Evolutionary conservation across 768 basidiomycete genomes (phyloP).

Genomic region (Mycena polygramma): DNA sequence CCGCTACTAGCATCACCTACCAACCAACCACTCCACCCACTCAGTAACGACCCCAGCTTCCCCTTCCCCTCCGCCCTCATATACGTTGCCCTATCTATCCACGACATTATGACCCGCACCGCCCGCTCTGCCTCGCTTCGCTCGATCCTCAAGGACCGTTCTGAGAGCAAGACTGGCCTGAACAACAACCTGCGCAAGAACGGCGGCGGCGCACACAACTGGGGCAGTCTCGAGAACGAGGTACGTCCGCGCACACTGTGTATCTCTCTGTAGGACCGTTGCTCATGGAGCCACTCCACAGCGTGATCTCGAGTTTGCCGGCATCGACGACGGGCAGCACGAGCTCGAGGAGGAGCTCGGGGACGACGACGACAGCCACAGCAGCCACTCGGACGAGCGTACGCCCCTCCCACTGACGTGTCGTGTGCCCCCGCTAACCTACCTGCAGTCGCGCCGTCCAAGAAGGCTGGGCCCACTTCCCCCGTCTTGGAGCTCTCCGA

Average conservation of each 20-base stretch:
- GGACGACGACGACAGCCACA: constrained; percentile 42
- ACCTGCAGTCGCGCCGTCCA: constrained; percentile 6
- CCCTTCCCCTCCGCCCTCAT: neutral
- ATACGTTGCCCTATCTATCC: neutral
- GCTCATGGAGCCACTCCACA: constrained; percentile 12
- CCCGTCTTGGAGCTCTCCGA: constrained; percentile 51
- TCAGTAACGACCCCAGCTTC: neutral
- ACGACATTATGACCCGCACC: constrained; percentile 80
- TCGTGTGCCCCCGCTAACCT: neutral
- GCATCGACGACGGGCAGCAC: constrained; percentile 68
- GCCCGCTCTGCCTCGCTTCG: constrained; percentile 78
- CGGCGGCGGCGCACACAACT: constrained; percentile 87
- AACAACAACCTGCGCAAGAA: constrained; percentile 81
- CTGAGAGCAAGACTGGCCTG: constrained; percentile 82
- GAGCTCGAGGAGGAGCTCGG: constrained; percentile 72
- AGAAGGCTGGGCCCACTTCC: constrained; percentile 17
- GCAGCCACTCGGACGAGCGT: constrained; percentile 34
- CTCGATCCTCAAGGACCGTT: constrained; percentile 82
- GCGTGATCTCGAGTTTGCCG: constrained; percentile 69
- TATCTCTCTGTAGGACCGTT: neutral
- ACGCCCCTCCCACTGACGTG: neutral
- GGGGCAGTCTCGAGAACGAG: constrained; percentile 82
- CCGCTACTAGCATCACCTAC: constrained; percentile 17
- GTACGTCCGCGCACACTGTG: constrained; percentile 15
- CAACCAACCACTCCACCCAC: neutral